These are phyloP conservation scores for Xylaria curta DNA, from an alignment of 495 filamentous ascomycete genomes.

Conservation along the genomic window DNA sequence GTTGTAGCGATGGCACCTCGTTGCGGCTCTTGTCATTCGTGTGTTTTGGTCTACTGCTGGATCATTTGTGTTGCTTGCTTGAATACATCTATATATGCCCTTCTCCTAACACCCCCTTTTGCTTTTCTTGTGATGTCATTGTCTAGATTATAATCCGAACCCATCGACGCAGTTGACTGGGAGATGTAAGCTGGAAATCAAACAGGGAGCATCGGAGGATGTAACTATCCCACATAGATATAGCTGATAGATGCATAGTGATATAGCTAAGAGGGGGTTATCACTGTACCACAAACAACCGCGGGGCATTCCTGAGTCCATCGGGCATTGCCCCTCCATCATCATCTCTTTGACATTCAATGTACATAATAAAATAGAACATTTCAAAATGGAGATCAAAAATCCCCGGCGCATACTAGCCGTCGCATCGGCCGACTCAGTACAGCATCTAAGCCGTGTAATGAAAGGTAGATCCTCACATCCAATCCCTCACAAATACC, in stretches of 20 bases:
- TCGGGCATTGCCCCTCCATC: constrained; percentile 16
- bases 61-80: background rate
- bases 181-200: background rate
- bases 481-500: background rate
- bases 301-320: background rate
- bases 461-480: constrained; percentile 47
- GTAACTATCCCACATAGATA: background rate
- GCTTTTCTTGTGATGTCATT: background rate
- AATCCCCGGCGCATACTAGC: constrained; percentile 56
- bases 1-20: background rate
- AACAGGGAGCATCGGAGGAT: background rate
- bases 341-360: background rate
- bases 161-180: background rate
- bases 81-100: background rate
- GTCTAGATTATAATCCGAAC: background rate
- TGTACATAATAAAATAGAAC: background rate
- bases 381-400: constrained; percentile 46
- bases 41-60: background rate
- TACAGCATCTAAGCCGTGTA: constrained; percentile 45
- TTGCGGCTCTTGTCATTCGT: background rate
- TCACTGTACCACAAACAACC: background rate
- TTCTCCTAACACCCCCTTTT: background rate
- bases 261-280: background rate
- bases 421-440: constrained; percentile 49
- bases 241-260: background rate